phyloP scores from a whole-genome alignment of 768 basidiomycete genomes.

The Kwoniella mangroviensis region DNA sequence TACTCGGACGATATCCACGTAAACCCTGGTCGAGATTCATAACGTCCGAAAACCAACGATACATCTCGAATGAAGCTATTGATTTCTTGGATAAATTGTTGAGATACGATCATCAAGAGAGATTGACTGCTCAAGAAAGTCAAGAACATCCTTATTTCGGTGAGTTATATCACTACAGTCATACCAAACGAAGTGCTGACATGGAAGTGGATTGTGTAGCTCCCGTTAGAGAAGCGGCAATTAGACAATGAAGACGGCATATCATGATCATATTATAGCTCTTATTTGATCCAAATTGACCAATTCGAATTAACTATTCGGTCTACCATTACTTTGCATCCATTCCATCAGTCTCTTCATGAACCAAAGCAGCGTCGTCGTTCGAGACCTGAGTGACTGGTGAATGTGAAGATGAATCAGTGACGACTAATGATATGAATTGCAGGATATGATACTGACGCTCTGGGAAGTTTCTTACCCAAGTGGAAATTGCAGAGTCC shows the following conservation, averaged over 20 bases:
- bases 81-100: constrained; percentile 94
- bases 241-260: constrained; percentile 6
- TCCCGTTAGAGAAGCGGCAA: constrained; percentile 44
- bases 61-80: constrained; percentile 94
- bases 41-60: constrained; percentile 89
- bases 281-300: too few relatives aligned
- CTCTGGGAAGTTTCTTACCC: too few relatives aligned
- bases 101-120: constrained; percentile 96
- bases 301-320: too few relatives aligned
- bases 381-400: too few relatives aligned
- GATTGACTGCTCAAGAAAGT: constrained; percentile 90
- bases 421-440: too few relatives aligned
- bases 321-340: too few relatives aligned
- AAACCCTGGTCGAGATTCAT: constrained; percentile 96
- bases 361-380: too few relatives aligned
- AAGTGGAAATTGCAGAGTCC: too few relatives aligned
- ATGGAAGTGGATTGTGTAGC: constrained; percentile 16
- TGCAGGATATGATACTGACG: too few relatives aligned
- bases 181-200: background rate
- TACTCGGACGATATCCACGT: constrained; percentile 89
- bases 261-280: too few relatives aligned
- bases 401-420: too few relatives aligned
- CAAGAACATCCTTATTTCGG: constrained; percentile 91
- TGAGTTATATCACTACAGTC: constrained; percentile 22
- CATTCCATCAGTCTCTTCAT: too few relatives aligned